Conservation (phyloP, 1,284 basidiomycete species). For the Hypsizygus ulmarius region DNA sequence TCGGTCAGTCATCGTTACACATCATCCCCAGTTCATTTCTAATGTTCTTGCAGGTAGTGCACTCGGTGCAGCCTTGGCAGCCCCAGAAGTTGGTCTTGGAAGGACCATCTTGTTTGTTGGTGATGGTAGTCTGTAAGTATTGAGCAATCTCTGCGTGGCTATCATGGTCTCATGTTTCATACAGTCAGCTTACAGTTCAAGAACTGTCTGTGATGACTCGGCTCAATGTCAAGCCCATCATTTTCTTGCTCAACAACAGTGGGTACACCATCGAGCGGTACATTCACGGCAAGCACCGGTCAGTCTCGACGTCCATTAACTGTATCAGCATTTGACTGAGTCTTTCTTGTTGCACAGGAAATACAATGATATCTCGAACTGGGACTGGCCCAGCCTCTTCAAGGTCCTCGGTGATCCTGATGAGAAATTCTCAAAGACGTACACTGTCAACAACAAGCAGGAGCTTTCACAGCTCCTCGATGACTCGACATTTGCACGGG, state of each 20-base stretch:
- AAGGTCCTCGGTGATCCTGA: constrained; percentile 54
- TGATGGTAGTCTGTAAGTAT: constrained; percentile 67
- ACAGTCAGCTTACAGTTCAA: constrained; percentile 70
- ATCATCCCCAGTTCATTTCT: background rate
- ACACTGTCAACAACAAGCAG: constrained; percentile 60
- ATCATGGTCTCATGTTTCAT: background rate
- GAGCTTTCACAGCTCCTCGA: constrained; percentile 66
- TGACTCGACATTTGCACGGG: constrained; percentile 53
- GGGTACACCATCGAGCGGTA: constrained; percentile 46
- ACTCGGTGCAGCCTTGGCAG: constrained; percentile 79
- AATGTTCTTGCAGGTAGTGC: constrained; percentile 38
- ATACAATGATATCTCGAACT: constrained; percentile 74
- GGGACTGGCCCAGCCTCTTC: constrained; percentile 67
- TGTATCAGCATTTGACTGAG: constrained; percentile 20
- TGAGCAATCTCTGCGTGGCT: background rate
- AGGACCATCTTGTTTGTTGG: constrained; percentile 87
- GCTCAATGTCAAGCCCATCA: constrained; percentile 66
- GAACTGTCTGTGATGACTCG: constrained; percentile 80
- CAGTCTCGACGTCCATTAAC: background rate
- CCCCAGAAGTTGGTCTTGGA: constrained; percentile 58
- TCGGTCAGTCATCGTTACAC: constrained; percentile 47
- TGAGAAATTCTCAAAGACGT: constrained; percentile 60
- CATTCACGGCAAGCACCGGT: constrained; percentile 23
- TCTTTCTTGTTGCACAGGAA: constrained; percentile 36
- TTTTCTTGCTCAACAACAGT: constrained; percentile 86